Conservation (phyloP, 257 asterid species). For the Datura wrightii region DNA sequence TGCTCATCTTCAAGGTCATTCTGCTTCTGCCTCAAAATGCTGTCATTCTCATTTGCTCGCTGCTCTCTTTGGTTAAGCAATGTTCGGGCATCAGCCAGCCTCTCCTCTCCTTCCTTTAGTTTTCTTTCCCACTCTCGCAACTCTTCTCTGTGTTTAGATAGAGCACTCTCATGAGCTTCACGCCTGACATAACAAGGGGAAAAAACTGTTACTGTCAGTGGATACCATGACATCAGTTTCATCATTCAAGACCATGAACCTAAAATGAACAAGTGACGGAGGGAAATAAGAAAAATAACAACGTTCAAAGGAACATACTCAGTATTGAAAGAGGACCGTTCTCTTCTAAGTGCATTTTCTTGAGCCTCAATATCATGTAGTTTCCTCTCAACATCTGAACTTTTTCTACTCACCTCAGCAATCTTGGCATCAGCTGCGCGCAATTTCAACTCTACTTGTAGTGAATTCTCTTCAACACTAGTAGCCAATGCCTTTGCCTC, state of each 20-base stretch:
- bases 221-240: not conserved
- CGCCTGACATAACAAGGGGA: slow-evolving; percentile 53
- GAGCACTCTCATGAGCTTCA: slow-evolving; percentile 62
- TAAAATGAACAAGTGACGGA: not conserved
- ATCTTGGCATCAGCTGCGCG: slow-evolving; percentile 89
- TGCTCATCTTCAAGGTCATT: slow-evolving; percentile 68
- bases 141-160: slow-evolving; percentile 89
- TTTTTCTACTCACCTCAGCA: slow-evolving; percentile 92
- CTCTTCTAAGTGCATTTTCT: slow-evolving; percentile 81
- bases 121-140: slow-evolving; percentile 87
- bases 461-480: slow-evolving; percentile 78
- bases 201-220: slow-evolving; percentile 1
- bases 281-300: slow-evolving; percentile 21
- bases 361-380: slow-evolving; percentile 71
- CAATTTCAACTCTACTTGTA: slow-evolving; percentile 87
- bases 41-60: slow-evolving; percentile 82
- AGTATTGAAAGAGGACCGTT: slow-evolving; percentile 66
- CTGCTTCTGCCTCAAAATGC: slow-evolving; percentile 67
- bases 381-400: slow-evolving; percentile 83
- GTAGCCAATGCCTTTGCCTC: slow-evolving; percentile 82
- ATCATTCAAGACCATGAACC: not conserved
- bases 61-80: slow-evolving; percentile 92
- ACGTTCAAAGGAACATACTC: slow-evolving; percentile 59
- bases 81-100: slow-evolving; percentile 81
- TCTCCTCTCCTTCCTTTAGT: slow-evolving; percentile 85